phyloP scores from a whole-genome alignment of 805 yeast genomes.

The Blastobotrys peoriensis region DNA sequence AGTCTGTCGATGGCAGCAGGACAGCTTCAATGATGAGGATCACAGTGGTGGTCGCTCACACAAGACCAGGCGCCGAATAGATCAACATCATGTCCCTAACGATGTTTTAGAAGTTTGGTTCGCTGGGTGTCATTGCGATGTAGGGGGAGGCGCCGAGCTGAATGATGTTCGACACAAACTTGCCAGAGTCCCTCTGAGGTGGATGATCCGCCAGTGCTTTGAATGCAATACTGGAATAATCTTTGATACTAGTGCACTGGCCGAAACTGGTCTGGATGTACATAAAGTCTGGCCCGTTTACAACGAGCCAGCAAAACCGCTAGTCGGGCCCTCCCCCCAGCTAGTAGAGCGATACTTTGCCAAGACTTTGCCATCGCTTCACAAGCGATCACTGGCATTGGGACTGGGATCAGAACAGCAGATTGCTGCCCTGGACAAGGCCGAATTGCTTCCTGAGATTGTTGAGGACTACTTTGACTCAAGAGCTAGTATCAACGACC shows the following conservation, averaged over 20 bases:
- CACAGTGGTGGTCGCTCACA: conserved; percentile 10
- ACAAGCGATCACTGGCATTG: neutral
- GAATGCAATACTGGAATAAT: conserved; percentile 1
- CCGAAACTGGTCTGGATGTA: conserved; percentile 1
- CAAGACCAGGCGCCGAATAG: conserved; percentile 24
- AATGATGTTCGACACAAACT: neutral
- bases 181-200: neutral
- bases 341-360: neutral
- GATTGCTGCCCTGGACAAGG: neutral
- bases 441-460: neutral
- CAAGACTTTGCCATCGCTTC: neutral
- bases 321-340: neutral
- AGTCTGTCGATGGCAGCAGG: conserved; percentile 7
- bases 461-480: conserved; percentile 1
- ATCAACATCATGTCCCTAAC: conserved; percentile 3
- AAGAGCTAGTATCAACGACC: conserved; percentile 1
- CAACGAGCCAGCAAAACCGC: neutral
- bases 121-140: conserved; percentile 61
- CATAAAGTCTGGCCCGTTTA: conserved; percentile 1
- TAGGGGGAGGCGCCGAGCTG: conserved; percentile 48
- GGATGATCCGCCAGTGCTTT: conserved; percentile 1
- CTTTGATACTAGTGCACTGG: neutral
- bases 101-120: conserved; percentile 54
- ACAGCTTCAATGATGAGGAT: neutral
- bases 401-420: neutral